A percentile compares a stretch with the other conserved stretches of the same genome.
Conservation (phyloP, 2,329 filamentous ascomycete genomes). For the Periconia macrospinosa region DNA sequence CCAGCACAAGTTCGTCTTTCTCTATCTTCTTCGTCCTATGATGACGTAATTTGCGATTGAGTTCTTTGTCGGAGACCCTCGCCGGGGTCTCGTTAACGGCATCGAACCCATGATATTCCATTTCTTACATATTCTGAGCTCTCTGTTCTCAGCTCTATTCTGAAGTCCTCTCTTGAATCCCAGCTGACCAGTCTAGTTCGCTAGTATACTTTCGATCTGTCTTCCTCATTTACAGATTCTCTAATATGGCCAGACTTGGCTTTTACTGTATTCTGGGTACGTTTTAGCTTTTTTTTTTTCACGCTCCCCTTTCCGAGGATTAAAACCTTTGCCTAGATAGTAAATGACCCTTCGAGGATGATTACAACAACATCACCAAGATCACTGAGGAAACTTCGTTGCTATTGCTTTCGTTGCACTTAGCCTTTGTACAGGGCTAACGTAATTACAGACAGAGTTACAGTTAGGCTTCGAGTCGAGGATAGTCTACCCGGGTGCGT, state of each 20-base stretch:
- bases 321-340: slow-evolving; percentile 68
- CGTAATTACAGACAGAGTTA: slow-evolving; percentile 3
- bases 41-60: slow-evolving; percentile 99
- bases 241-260: neutral
- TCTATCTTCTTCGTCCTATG: slow-evolving; percentile 52
- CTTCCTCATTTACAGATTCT: neutral
- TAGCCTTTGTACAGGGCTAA: slow-evolving; percentile 18
- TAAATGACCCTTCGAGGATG: slow-evolving; percentile 64
- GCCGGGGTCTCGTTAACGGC: slow-evolving; percentile 84
- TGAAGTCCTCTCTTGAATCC: neutral
- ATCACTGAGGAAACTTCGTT: slow-evolving; percentile 61
- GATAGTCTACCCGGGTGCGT: too few relatives aligned
- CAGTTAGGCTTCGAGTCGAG: neutral
- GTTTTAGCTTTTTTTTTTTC: slow-evolving; percentile 6
- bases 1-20: slow-evolving; percentile 6
- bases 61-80: slow-evolving; percentile 79
- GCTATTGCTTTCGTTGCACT: slow-evolving; percentile 13
- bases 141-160: slow-evolving; percentile 15
- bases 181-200: slow-evolving; percentile 13
- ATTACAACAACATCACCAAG: slow-evolving; percentile 64
- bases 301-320: slow-evolving; percentile 59
- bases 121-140: slow-evolving; percentile 99
- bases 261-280: slow-evolving; percentile 10
- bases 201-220: neutral
- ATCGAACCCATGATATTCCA: slow-evolving; percentile 79